Evolutionary conservation across 2,329 filamentous ascomycete genomes (phyloP), one percentile per base, ranked within the genome.

Genomic region (Cladophialophora yegresii): DNA sequence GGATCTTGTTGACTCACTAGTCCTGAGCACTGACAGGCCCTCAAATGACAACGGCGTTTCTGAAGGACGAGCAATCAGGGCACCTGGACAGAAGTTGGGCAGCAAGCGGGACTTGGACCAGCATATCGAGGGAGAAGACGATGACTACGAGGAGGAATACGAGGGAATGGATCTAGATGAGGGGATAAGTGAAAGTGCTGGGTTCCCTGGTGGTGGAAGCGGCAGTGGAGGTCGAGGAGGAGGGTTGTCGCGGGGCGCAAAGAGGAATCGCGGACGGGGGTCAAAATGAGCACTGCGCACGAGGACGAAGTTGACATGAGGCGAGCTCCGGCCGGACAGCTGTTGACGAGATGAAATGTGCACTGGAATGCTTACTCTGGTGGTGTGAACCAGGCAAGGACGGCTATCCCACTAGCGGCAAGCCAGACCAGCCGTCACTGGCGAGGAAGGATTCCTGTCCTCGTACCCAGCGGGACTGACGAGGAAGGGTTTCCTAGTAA

Each of bases 1-100:
- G 0, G 76, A 77, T 6, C 77, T 81, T 49, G 74, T 87, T 8
- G 80, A 84, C 49, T 75, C 76, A 43, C 78, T 85, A 0, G 72
- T 87, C 5, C 77, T 82, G 26, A 80, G 72, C 61, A 80, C 72
- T 61, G 69, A 70, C 70, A 61, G 74, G 49, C 57, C 67, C 26
- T 70, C 71, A 30, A 67, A 61, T 16, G 68, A 49, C 45, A 40
- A 65, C 36, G 62, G 54, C 50, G 67, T 65, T 40, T 23, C 45
- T 22, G 47, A 64, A 6, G 49, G 57, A 20, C 47, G 57, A 56
- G 59, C 49, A 10, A 54, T 40, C 4, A 28, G 32, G 22, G 49
- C 49, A 22, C 20, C 49, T 8, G 58, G 58, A 12, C 58, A 64
- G n/a, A 47, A 57, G 22, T 43, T 28, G 70, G 59, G 75, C 4